phyloP scores from a whole-genome alignment of 345 rosid species.

The Eucalyptus dawsonii region DNA sequence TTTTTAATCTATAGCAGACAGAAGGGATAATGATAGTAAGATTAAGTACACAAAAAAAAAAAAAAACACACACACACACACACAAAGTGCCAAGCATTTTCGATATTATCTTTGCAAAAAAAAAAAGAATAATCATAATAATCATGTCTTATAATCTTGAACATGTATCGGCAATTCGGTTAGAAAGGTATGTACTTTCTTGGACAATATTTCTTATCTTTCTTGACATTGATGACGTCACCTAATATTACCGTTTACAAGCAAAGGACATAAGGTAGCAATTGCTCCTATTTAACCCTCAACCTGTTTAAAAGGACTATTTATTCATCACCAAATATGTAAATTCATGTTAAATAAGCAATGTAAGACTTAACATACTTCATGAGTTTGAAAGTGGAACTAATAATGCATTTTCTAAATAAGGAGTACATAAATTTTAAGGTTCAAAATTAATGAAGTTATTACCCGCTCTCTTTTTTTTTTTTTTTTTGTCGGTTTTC shows the following conservation, averaged over 20 bases:
- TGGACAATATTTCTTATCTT: not conserved
- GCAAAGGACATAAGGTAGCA: not conserved
- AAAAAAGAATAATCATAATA: not conserved
- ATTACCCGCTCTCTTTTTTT: fast-evolving
- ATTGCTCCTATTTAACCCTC: not conserved
- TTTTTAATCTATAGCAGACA: not conserved
- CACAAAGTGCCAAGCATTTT: not conserved
- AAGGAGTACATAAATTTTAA: not conserved
- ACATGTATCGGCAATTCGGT: not conserved
- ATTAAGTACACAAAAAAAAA: not conserved
- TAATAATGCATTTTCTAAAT: not conserved
- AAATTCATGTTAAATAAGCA: not conserved
- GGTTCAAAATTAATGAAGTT: not conserved
- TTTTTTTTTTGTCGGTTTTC: fast-evolving
- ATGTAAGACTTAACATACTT: not conserved
- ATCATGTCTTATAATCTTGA: not conserved
- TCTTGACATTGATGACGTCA: not conserved
- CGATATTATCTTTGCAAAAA: not conserved
- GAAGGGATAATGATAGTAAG: not conserved
- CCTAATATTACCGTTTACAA: not conserved
- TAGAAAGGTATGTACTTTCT: not conserved
- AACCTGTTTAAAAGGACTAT: not conserved
- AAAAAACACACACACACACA: no score
- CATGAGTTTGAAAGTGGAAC: not conserved
- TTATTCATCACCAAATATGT: not conserved